phyloP scores from a whole-genome alignment of 2,329 filamentous ascomycete genomes.

The Fusarium sp. region DNA sequence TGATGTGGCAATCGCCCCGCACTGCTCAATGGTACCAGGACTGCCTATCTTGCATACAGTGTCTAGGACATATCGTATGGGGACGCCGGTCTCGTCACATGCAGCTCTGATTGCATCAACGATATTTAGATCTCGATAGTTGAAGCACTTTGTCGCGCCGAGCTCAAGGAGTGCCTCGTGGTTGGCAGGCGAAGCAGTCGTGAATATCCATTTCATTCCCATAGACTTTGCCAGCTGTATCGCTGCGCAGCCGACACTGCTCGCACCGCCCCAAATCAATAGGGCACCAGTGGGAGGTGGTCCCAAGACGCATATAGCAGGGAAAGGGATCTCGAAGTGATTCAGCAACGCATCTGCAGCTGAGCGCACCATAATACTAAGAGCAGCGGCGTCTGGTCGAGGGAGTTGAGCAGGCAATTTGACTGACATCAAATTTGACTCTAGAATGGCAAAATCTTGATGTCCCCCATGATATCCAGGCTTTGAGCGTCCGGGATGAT shows the following conservation, averaged over 20 bases:
- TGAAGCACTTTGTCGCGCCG: not conserved
- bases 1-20: not conserved
- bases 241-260: not conserved
- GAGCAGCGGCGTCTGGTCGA: not conserved
- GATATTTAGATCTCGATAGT: not conserved
- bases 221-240: not conserved
- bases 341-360: not conserved
- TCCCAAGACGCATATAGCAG: rapidly evolving
- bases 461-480: not conserved
- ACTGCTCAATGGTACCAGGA: not conserved
- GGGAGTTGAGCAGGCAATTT: not conserved
- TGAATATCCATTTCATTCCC: not conserved
- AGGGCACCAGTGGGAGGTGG: not conserved
- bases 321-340: not conserved
- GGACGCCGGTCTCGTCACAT: not conserved
- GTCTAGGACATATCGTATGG: not conserved
- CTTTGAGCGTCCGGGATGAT: not conserved
- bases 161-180: not conserved
- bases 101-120: not conserved
- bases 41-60: not conserved
- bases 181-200: not conserved
- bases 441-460: not conserved
- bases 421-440: not conserved
- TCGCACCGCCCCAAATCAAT: not conserved
- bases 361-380: not conserved